Conservation (phyloP, 2,329 filamentous ascomycete genomes). For the Paracamarosporium sp. region DNA sequence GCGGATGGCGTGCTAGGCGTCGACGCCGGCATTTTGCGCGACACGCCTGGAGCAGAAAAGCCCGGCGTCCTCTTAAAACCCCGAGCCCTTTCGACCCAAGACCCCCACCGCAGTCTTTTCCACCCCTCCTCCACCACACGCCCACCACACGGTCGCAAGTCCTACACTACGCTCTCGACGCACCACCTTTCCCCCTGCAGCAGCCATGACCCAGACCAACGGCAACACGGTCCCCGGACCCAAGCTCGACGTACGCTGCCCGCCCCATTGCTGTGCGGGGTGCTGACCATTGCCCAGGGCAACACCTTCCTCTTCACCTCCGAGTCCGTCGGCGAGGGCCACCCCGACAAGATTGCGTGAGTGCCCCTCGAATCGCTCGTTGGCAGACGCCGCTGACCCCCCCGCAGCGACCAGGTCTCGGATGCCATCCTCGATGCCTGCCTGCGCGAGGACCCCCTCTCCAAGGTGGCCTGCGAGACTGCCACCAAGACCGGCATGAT, state of each 20-base stretch:
- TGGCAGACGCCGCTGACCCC: constrained; percentile 1
- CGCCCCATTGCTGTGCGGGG: background rate
- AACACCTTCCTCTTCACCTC: constrained; percentile 57
- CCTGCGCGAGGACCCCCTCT: constrained; percentile 90
- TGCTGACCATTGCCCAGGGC: constrained; percentile 33
- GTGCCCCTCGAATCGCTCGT: constrained; percentile 16
- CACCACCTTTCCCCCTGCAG: constrained; percentile 22
- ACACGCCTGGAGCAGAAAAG: constrained; percentile 17
- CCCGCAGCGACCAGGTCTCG: constrained; percentile 83
- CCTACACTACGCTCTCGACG: constrained; percentile 40
- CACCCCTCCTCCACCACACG: constrained; percentile 16
- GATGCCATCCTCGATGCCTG: constrained; percentile 99
- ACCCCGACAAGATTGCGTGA: constrained; percentile 93
- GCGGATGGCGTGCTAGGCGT: constrained; percentile 31
- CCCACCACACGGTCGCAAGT: constrained; percentile 44
- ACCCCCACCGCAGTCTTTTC: constrained; percentile 22
- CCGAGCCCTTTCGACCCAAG: constrained; percentile 23
- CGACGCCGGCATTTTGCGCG: constrained; percentile 15
- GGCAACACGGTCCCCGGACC: constrained; percentile 22
- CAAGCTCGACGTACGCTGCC: constrained; percentile 30
- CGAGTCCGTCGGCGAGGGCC: constrained; percentile 61
- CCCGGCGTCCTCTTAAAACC: constrained; percentile 11
- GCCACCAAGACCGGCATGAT: constrained; percentile 99
- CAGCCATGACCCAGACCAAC: constrained; percentile 35
- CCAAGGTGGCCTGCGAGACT: constrained; percentile 98